phyloP scores from a whole-genome alignment of 306 rosid genomes.

The Senna tora region DNA sequence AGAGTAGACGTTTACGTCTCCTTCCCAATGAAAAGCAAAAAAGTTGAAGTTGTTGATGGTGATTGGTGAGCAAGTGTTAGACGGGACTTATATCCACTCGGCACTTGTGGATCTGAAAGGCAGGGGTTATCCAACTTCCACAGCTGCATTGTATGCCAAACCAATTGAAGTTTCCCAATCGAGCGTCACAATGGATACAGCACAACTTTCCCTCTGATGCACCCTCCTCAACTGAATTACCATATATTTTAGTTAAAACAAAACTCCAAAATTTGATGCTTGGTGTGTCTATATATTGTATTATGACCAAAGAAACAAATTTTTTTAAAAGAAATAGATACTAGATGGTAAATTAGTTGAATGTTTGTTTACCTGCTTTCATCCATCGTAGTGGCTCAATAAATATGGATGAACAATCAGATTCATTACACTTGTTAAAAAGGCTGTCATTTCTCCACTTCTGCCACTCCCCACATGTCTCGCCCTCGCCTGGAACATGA shows the following conservation, averaged over 20 bases:
- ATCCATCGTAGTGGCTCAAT: conserved; percentile 95
- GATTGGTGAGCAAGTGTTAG: conserved; percentile 40
- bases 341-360: background rate
- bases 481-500: conserved; percentile 92
- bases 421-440: conserved; percentile 63
- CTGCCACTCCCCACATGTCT: conserved; percentile 68
- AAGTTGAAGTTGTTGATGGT: background rate
- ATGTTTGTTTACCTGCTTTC: conserved; percentile 75
- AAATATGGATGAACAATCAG: conserved; percentile 89
- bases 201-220: conserved; percentile 88
- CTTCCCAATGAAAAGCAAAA: background rate
- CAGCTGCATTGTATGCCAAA: conserved; percentile 96
- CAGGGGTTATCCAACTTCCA: conserved; percentile 98
- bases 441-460: conserved; percentile 78
- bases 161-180: conserved; percentile 96
- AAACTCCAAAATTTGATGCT: conserved; percentile 13
- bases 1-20: conserved; percentile 26
- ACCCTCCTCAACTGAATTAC: conserved; percentile 86
- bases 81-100: conserved; percentile 74
- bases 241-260: conserved; percentile 36
- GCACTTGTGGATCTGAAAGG: conserved; percentile 90
- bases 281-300: background rate
- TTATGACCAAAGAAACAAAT: conserved; percentile 16
- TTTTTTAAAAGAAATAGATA: background rate
- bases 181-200: conserved; percentile 88